phyloP scores from a whole-genome alignment of 2,329 filamentous ascomycete genomes.

The Penicillium brevicompactum region DNA sequence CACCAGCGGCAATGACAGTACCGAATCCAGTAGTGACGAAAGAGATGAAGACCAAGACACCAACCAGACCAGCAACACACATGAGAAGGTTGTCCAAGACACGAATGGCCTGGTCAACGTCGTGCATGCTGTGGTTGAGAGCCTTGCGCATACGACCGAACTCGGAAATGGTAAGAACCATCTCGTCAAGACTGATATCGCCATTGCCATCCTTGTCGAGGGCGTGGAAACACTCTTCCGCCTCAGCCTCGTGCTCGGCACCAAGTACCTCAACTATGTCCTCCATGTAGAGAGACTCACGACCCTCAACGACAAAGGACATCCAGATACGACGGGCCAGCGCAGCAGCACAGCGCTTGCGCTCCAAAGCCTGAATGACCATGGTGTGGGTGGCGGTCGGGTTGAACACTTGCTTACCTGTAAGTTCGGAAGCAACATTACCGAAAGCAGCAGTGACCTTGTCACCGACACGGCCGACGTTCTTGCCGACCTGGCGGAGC shows the following conservation, averaged over 20 bases:
- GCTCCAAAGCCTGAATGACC: constrained; percentile 85
- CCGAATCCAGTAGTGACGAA: constrained; percentile 88
- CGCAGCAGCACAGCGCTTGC: constrained; percentile 81
- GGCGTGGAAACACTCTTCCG: constrained; percentile 78
- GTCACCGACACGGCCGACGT: constrained; percentile 81
- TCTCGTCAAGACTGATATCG: constrained; percentile 93
- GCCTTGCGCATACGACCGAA: constrained; percentile 84
- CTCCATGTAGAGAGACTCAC: constrained; percentile 74
- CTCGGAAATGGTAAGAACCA: constrained; percentile 83
- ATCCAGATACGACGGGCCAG: constrained; percentile 95
- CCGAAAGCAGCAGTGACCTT: constrained; percentile 93
- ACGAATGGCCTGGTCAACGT: constrained; percentile 90
- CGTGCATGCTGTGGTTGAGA: constrained; percentile 91
- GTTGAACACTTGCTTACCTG: constrained; percentile 94
- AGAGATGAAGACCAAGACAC: constrained; percentile 83
- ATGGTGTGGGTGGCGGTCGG: constrained; percentile 87
- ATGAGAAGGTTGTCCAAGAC: constrained; percentile 86
- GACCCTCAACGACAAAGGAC: constrained; percentile 92
- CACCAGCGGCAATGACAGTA: constrained; percentile 83
- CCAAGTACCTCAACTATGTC: constrained; percentile 90
- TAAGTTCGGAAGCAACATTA: constrained; percentile 90
- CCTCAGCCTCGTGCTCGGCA: constrained; percentile 69
- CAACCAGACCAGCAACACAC: constrained; percentile 76
- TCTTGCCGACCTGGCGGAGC: constrained; percentile 70
- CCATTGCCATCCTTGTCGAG: constrained; percentile 89